A percentile compares a stretch with the other conserved stretches of the same genome.
Evolutionary conservation across 2,329 filamentous ascomycete genomes (phyloP).

Genomic region (Clonostachys chloroleuca): DNA sequence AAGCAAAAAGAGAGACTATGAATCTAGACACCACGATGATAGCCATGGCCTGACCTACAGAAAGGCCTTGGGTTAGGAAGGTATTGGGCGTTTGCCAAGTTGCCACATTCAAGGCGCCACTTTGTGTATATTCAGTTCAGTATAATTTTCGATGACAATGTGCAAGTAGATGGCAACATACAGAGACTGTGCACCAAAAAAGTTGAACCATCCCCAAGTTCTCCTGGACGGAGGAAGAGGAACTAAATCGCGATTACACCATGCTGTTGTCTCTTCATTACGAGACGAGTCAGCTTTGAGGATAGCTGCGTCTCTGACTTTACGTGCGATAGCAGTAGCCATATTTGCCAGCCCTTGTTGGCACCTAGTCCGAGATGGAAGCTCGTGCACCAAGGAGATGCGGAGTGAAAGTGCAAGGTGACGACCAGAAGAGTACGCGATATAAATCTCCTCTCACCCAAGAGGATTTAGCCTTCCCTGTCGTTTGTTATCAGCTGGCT

Average conservation of each 20-base stretch:
- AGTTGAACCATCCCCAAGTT: slow-evolving; percentile 42
- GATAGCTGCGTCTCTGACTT: slow-evolving; percentile 20
- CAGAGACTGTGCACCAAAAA: slow-evolving; percentile 34
- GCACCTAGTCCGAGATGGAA: neutral
- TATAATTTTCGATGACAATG: neutral
- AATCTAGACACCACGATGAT: slow-evolving; percentile 37
- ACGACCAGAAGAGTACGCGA: no score
- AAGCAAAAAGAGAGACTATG: slow-evolving; percentile 34
- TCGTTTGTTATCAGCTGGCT: no score
- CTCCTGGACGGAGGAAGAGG: slow-evolving; percentile 34
- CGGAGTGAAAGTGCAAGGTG: neutral
- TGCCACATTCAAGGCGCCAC: slow-evolving; percentile 13
- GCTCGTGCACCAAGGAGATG: neutral
- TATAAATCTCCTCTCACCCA: no score
- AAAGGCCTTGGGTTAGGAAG: slow-evolving; percentile 40
- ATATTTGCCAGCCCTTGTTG: slow-evolving; percentile 3
- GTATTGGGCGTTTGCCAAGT: slow-evolving; percentile 43
- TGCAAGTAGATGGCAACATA: slow-evolving; percentile 11
- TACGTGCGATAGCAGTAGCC: slow-evolving; percentile 3
- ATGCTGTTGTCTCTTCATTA: slow-evolving; percentile 40
- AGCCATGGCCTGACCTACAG: slow-evolving; percentile 39
- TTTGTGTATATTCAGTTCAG: neutral
- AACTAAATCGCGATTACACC: slow-evolving; percentile 40
- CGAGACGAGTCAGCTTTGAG: slow-evolving; percentile 30
- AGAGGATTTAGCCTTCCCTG: no score